phyloP scores from a whole-genome alignment of 805 yeast species.

The Ogataea haglerorum region DNA sequence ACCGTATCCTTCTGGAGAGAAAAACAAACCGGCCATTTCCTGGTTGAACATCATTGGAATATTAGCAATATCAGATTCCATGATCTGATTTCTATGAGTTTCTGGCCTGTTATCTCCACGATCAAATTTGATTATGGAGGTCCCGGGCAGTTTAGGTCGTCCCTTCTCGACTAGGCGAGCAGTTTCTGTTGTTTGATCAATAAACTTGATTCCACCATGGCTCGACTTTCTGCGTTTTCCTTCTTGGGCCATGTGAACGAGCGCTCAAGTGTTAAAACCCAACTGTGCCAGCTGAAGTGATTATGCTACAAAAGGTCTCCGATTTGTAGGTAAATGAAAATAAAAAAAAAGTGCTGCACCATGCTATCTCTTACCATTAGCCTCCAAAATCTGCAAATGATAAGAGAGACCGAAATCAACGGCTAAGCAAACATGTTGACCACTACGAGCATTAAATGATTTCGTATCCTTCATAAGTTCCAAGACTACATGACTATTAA shows the following conservation, averaged over 20 bases:
- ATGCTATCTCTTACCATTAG: background rate
- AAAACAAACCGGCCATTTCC: background rate
- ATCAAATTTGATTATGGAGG: background rate
- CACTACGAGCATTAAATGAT: background rate
- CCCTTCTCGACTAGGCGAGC: background rate
- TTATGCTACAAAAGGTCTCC: background rate
- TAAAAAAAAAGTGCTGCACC: background rate
- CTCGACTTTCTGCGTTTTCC: background rate
- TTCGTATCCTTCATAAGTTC: background rate
- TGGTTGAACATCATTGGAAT: background rate
- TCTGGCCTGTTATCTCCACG: background rate
- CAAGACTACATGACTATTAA: background rate
- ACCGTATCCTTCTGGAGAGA: constrained; percentile 1
- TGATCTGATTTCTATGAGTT: background rate
- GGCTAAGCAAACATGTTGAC: background rate
- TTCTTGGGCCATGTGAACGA: constrained; percentile 1
- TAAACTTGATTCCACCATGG: background rate
- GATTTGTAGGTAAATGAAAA: background rate
- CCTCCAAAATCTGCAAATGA: background rate
- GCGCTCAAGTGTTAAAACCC: background rate
- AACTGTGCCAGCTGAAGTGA: background rate
- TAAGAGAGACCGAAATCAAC: background rate
- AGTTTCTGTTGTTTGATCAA: background rate
- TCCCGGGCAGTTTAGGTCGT: background rate
- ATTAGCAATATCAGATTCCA: constrained; percentile 1